A percentile compares a stretch with the other conserved stretches of the same genome.
Evolutionary conservation across 352 stramenopile genomes (phyloP).

Genomic region (Phytophthora tentaculata): DNA sequence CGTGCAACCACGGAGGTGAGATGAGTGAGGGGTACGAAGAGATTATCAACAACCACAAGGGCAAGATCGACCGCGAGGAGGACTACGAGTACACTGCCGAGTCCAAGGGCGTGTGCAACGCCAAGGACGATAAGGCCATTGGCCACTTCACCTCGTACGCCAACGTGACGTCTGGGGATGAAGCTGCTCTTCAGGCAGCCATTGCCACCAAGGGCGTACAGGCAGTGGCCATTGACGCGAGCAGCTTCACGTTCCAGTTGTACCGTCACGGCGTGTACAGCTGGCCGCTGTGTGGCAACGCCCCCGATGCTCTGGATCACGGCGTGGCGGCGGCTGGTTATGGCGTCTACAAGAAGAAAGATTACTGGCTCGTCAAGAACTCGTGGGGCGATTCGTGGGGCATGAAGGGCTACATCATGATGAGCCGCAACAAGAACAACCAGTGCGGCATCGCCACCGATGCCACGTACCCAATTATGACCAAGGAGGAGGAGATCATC

Average conservation of each 20-base stretch:
- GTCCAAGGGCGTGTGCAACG: slow-evolving; percentile 90
- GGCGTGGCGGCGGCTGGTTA: slow-evolving; percentile 95
- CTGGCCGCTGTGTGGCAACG: slow-evolving; percentile 46
- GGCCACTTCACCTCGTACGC: slow-evolving; percentile 85
- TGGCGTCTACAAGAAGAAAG: slow-evolving; percentile 77
- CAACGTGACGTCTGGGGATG: slow-evolving; percentile 72
- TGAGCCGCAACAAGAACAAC: slow-evolving; percentile 87
- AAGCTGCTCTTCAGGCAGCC: slow-evolving; percentile 82
- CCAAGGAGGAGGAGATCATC: slow-evolving; percentile 22
- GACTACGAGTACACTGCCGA: slow-evolving; percentile 95
- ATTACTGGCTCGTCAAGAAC: slow-evolving; percentile 96
- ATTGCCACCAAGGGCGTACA: slow-evolving; percentile 78
- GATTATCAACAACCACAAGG: slow-evolving; percentile 88
- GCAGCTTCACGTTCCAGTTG: slow-evolving; percentile 80
- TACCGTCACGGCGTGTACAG: slow-evolving; percentile 79
- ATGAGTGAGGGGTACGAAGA: slow-evolving; percentile 98
- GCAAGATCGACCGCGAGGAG: slow-evolving; percentile 89
- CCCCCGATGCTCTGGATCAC: slow-evolving; percentile 95
- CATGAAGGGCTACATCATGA: slow-evolving; percentile 91
- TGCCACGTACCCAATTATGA: slow-evolving; percentile 69
- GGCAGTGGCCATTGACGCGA: slow-evolving; percentile 88
- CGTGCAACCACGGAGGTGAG: slow-evolving; percentile 95
- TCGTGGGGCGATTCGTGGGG: slow-evolving; percentile 91
- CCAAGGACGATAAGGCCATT: slow-evolving; percentile 76
- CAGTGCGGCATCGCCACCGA: slow-evolving; percentile 95